These are phyloP conservation scores for Elasticomyces elasticus DNA, from an alignment of 495 filamentous ascomycete genomes.

Conservation along the genomic window DNA sequence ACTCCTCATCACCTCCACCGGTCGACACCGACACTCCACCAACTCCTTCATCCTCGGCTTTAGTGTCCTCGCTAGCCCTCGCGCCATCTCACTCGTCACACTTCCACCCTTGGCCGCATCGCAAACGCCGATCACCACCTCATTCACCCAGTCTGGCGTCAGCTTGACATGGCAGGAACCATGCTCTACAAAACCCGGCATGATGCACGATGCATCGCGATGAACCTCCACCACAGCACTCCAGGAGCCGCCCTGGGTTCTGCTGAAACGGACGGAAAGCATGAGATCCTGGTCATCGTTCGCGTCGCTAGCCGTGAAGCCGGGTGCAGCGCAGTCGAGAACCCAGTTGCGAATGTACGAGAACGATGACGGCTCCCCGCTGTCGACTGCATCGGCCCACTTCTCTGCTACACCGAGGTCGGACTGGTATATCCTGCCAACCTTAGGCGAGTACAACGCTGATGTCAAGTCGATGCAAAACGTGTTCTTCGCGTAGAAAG, in stretches of 20 bases:
- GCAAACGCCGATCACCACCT: constrained; percentile 2
- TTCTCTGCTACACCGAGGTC: background rate
- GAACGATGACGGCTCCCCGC: background rate
- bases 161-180: background rate
- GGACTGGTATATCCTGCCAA: background rate
- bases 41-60: background rate
- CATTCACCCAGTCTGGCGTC: constrained; percentile 15
- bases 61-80: constrained; percentile 3
- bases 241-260: background rate
- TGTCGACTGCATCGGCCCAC: background rate
- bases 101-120: background rate
- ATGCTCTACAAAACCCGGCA: background rate
- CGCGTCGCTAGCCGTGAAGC: background rate
- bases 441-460: background rate
- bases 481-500: constrained; percentile 17
- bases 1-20: background rate
- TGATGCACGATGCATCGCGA: constrained; percentile 8
- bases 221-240: constrained; percentile 10
- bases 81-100: background rate
- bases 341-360: constrained; percentile 5
- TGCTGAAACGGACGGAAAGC: background rate
- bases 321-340: background rate
- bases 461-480: constrained; percentile 11
- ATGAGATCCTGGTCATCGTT: background rate
- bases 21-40: background rate